Base-by-base conservation (phyloP, 2,329 filamentous ascomycete species). In the Beauveria australis region DNA sequence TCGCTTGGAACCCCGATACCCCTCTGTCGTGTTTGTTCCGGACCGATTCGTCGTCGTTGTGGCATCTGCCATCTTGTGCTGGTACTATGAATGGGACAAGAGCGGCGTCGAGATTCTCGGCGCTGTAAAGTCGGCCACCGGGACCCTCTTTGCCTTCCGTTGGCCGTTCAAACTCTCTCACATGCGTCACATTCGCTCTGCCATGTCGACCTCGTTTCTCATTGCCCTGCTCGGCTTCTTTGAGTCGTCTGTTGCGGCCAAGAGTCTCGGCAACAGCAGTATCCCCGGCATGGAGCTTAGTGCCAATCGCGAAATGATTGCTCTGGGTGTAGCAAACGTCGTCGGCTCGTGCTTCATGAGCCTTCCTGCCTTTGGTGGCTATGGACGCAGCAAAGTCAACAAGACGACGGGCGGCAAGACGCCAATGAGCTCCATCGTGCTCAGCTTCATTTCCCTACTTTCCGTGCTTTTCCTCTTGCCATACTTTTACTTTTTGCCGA, bases 161-260 rank as follows among this genome's bases (percentile, higher is more conserved):
- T 97, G 92, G 81, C 93, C 94, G 0, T 94, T 97, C 68, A 84
- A 87, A 64, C 76, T 84, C 2, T 80, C 84, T 5, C 85, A 95
- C 66, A 86, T 97, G 79, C 81, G 84, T 26, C 89, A 97, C 70
- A 89, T 95, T 59, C 87, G 89, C 24, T 89, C 91, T 64, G 89
- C 91, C 43, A 89, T 97, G 81, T 88, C 90, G 56, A 97, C 94
- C 0, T 89, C 91, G 0, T 96, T 99, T 69, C 80, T 97, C 59
- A 96, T 99, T 65, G 91, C 92, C 0, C 80, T 99, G 26, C 85
- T 99, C 0, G 94, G 94, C n/a, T 99, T 99, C 75, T 99, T 99
- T 68, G 94, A 99, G 74, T 96, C 91, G 3, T 96, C 92, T 0
- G 92, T 99, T 14, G 94, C 94, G 1, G 94, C 94, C 41, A 97